Conservation (phyloP, 2,329 filamentous ascomycete species). For the Microthyrium microscopicum region DNA sequence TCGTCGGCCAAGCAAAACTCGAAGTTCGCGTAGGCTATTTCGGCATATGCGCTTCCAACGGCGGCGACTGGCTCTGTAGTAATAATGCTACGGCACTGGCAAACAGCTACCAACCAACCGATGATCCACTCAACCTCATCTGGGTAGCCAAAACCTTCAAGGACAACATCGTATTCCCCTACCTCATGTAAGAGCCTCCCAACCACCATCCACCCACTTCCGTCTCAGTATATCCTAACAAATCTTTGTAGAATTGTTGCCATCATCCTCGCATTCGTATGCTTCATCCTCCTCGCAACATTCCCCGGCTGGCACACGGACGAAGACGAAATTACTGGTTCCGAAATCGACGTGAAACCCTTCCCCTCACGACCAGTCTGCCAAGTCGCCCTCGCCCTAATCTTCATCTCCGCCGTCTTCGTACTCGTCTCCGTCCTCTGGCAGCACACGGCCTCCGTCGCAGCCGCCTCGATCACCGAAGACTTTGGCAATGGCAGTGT, state of each 20-base stretch:
- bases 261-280: slow-evolving; percentile 92
- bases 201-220: background rate
- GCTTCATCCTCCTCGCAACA: slow-evolving; percentile 83
- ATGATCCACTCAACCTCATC: slow-evolving; percentile 91
- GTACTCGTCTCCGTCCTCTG: slow-evolving; percentile 54
- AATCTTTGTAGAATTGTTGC: slow-evolving; percentile 61
- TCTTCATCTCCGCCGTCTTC: slow-evolving; percentile 55
- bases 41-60: slow-evolving; percentile 90
- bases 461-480: slow-evolving; percentile 82
- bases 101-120: slow-evolving; percentile 72
- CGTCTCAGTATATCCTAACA: slow-evolving; percentile 7
- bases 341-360: slow-evolving; percentile 79
- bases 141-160: slow-evolving; percentile 97
- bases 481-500: slow-evolving; percentile 85
- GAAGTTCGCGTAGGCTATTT: slow-evolving; percentile 95
- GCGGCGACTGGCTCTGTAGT: slow-evolving; percentile 83
- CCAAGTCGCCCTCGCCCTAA: slow-evolving; percentile 81
- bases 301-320: slow-evolving; percentile 98
- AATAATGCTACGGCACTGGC: slow-evolving; percentile 92
- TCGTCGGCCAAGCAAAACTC: slow-evolving; percentile 67
- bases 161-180: slow-evolving; percentile 95
- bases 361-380: slow-evolving; percentile 87
- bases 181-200: slow-evolving; percentile 56
- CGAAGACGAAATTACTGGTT: slow-evolving; percentile 55
- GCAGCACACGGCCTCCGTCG: slow-evolving; percentile 94